phyloP scores from a whole-genome alignment of 306 rosid species.

The Senna siamea region DNA sequence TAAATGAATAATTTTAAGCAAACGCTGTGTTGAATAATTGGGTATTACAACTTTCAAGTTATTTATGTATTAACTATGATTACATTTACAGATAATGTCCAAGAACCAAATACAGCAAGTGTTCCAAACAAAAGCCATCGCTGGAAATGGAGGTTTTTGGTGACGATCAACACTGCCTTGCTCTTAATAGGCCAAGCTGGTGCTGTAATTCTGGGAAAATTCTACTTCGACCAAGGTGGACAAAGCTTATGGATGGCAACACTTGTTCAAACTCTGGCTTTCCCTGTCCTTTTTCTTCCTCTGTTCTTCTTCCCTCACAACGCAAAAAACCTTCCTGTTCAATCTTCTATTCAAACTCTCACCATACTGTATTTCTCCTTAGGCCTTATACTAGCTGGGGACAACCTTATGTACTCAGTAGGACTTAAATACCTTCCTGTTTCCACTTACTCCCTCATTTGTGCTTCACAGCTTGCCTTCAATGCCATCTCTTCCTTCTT shows the following conservation, averaged over 20 bases:
- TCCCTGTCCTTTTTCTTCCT: slow-evolving; percentile 62
- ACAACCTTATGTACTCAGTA: slow-evolving; percentile 59
- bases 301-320: slow-evolving; percentile 50
- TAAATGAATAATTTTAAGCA: too few relatives aligned
- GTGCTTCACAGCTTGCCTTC: slow-evolving; percentile 72
- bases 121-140: slow-evolving; percentile 15
- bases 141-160: slow-evolving; percentile 72
- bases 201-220: slow-evolving; percentile 71
- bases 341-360: slow-evolving; percentile 42
- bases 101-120: slow-evolving; percentile 5
- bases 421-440: slow-evolving; percentile 73
- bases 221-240: slow-evolving; percentile 75
- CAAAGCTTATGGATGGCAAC: slow-evolving; percentile 74
- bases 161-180: slow-evolving; percentile 54
- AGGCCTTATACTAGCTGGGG: slow-evolving; percentile 58
- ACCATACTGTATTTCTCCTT: slow-evolving; percentile 51
- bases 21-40: too few relatives aligned
- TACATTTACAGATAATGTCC: slow-evolving; percentile 5
- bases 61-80: background rate
- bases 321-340: slow-evolving; percentile 20
- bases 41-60: too few relatives aligned
- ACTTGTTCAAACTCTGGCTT: slow-evolving; percentile 66
- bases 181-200: slow-evolving; percentile 72
- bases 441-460: slow-evolving; percentile 75
- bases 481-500: slow-evolving; percentile 73